Conservation (phyloP, 257 asterid genomes). For the Solanum sitiens region DNA sequence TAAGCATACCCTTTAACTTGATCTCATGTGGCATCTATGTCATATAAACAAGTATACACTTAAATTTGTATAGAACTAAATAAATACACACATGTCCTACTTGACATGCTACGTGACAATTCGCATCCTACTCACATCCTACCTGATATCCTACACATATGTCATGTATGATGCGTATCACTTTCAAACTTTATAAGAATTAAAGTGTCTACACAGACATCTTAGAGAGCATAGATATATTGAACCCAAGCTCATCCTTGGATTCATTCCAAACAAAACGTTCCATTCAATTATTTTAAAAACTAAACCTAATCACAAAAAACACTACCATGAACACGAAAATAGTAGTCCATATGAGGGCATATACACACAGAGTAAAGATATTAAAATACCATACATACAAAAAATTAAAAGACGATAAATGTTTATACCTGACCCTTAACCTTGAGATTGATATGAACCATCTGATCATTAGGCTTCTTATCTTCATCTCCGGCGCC, state of each 20-base stretch:
- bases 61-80: not conserved
- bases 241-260: not conserved
- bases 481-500: conserved; percentile 19
- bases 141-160: not conserved
- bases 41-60: not conserved
- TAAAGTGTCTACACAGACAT: too few relatives aligned
- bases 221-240: not conserved
- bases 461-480: conserved; percentile 15
- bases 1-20: not conserved
- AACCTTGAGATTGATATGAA: conserved; percentile 22
- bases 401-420: not conserved
- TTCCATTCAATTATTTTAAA: not conserved
- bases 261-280: not conserved
- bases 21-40: too few relatives aligned
- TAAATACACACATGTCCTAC: not conserved
- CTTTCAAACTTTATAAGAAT: not conserved
- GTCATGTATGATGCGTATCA: not conserved
- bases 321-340: not conserved
- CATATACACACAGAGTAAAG: not conserved
- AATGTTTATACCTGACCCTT: conserved; percentile 20
- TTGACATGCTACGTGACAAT: not conserved
- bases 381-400: not conserved
- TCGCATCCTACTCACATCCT: not conserved
- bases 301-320: not conserved
- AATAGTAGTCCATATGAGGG: not conserved